Base-by-base conservation (phyloP, 2,329 filamentous ascomycete species). In the Ramularia endophylla region DNA sequence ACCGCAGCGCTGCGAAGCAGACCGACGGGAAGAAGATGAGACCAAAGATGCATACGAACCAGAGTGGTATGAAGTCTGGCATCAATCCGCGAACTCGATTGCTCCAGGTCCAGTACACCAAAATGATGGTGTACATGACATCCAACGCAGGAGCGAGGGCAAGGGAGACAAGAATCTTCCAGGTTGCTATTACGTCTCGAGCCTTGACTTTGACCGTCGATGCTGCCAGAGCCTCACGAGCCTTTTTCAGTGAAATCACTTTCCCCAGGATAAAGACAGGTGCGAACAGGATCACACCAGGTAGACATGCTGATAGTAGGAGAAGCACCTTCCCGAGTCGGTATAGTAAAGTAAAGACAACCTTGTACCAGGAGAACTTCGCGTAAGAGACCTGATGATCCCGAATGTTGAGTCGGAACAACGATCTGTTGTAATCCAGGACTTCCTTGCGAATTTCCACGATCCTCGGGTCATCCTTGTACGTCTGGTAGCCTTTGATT, bases 351-450 rank as follows among this genome's bases (percentile, higher is more conserved):
- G 83, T 83, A 39, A 81, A 73, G 25, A 94, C 71, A 33, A 94
- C 86, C 51, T 80, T 83, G 50, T 81, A 69, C 51, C 85, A 79
- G 11, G 86, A 86, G 69, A 94, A 83, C 58, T 81, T 87, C 42
- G 86, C 87, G 60, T 95, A 95, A 59, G 89, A 83, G 20, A 98
- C 85, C 69, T 97, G 90, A 62, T 97, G 90, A 60, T 98, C 90
- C 44, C 87, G 83, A 46, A 97, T 78, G 55, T 87, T 87, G 40
- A 98, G 75, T 50, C 90, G 83, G 42, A 85, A 81, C 27, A 97
- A 78, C 60, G 89, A 80, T 51, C 80, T 80, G 69, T 97, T 95
- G 72, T 97, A 98, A 38, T 81, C 77, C 49, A 81, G 79, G 46
- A 97, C 85, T 5, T 81, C 78, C 36, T 81, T 77, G 55, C 84